Percentiles rank a stretch among this genome's conserved stretches.
phyloP scores from a whole-genome alignment of 176 grass and related monocot species.

The Thinopyrum elongatum region DNA sequence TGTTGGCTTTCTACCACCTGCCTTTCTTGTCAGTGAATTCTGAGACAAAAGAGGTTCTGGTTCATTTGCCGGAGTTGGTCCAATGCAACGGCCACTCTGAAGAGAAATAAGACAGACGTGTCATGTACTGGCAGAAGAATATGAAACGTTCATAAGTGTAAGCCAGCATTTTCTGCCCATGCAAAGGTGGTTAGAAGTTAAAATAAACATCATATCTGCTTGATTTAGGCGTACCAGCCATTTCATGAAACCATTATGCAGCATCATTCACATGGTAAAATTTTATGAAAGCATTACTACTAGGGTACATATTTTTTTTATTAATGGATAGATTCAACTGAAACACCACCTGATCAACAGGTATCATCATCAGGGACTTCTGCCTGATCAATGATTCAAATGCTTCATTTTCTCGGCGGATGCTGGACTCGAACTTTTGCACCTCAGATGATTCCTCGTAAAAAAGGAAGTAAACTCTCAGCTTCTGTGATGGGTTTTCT shows the following conservation, averaged over 20 bases:
- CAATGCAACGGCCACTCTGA: conserved; percentile 84
- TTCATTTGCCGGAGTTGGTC: conserved; percentile 59
- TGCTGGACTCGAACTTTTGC: conserved; percentile 91
- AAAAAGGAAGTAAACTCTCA: conserved; percentile 94
- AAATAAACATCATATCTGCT: neutral
- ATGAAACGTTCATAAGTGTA: neutral
- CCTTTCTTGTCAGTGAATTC: conserved; percentile 91
- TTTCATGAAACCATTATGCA: neutral
- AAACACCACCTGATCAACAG: conserved; percentile 80
- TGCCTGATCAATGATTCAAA: conserved; percentile 96
- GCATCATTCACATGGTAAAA: conserved; percentile 10
- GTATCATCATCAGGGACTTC: conserved; percentile 95
- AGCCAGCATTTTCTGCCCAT: neutral
- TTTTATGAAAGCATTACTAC: too few species aligned
- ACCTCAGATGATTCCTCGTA: conserved; percentile 93
- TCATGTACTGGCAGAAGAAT: neutral
- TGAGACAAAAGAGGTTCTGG: conserved; percentile 51
- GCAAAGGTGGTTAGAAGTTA: neutral
- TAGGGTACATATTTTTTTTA: neutral
- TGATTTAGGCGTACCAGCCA: neutral
- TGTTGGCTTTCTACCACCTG: conserved; percentile 61
- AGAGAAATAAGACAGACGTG: conserved; percentile 22
- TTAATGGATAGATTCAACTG: neutral
- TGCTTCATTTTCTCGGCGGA: conserved; percentile 80
- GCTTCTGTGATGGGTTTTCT: conserved; percentile 62